These are phyloP conservation scores for Pichia sporocuriosa DNA, from an alignment of 805 yeast species.

Conservation along the genomic window DNA sequence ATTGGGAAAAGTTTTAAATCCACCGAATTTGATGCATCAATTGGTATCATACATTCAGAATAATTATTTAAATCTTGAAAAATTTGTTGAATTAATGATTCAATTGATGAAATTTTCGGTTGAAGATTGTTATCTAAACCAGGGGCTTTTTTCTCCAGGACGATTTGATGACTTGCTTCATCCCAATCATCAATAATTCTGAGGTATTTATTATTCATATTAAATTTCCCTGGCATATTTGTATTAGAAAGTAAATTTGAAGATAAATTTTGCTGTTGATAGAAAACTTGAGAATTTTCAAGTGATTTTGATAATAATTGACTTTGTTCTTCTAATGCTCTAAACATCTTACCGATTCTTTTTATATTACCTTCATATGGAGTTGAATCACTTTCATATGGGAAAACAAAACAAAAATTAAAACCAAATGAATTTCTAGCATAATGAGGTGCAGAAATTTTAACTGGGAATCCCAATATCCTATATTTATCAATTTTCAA, in stretches of 20 bases:
- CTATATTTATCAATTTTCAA: constrained; percentile 63
- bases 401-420: constrained; percentile 89
- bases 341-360: constrained; percentile 81
- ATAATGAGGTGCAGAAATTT: constrained; percentile 64
- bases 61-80: constrained; percentile 91
- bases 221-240: constrained; percentile 4
- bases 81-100: constrained; percentile 79
- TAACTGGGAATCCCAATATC: constrained; percentile 85
- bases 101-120: constrained; percentile 43
- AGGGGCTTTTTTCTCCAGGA: constrained; percentile 17
- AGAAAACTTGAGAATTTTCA: constrained; percentile 37
- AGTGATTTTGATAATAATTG: constrained; percentile 58
- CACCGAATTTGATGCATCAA: constrained; percentile 81
- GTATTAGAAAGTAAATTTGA: constrained; percentile 2
- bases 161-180: constrained; percentile 20
- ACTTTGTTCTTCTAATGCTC: constrained; percentile 84
- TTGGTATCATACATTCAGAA: constrained; percentile 92
- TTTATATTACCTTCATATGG: constrained; percentile 83
- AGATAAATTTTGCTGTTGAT: constrained; percentile 21
- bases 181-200: constrained; percentile 28
- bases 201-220: constrained; percentile 22
- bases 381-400: constrained; percentile 69
- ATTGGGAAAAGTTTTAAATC: constrained; percentile 92
- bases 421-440: constrained; percentile 89
- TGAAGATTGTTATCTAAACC: constrained; percentile 20